phyloP scores from a whole-genome alignment of 495 filamentous ascomycete species.

The Penicillium coffeae region DNA sequence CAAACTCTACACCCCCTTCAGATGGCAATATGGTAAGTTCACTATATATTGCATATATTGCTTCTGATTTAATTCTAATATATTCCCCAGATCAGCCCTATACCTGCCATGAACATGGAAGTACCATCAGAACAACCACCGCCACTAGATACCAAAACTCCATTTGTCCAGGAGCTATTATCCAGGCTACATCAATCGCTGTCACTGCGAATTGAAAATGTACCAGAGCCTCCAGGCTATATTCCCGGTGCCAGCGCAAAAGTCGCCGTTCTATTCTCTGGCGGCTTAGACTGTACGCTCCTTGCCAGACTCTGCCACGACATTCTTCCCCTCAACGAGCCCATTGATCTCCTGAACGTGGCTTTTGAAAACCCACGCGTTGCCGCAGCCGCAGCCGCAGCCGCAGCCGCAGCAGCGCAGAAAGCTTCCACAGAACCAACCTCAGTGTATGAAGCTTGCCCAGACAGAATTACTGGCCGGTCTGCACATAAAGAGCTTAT shows the following conservation, averaged over 20 bases:
- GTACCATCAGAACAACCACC: conserved; percentile 34
- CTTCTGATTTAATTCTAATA: too few species aligned
- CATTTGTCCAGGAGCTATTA: conserved; percentile 54
- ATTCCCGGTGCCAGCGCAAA: conserved; percentile 39
- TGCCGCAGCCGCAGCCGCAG: conserved; percentile 44
- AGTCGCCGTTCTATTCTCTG: conserved; percentile 86
- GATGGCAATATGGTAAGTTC: conserved; percentile 38
- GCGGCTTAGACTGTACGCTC: conserved; percentile 88
- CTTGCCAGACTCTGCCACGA: conserved; percentile 83
- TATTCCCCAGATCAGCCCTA: conserved; percentile 48
- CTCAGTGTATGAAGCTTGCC: conserved; percentile 72
- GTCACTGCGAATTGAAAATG: conserved; percentile 57
- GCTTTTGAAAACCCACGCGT: conserved; percentile 92
- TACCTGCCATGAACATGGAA: conserved; percentile 59
- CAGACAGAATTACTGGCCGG: conserved; percentile 83
- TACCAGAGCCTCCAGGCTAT: conserved; percentile 52
- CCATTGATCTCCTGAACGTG: conserved; percentile 89
- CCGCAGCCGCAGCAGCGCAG: conserved; percentile 6
- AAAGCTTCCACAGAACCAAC: conserved; percentile 10
- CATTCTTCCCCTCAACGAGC: conserved; percentile 59
- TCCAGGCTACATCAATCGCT: conserved; percentile 62
- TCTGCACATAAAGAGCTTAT: conserved; percentile 70
- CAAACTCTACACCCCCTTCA: conserved; percentile 14
- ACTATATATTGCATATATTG: too few species aligned
- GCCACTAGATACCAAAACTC: conserved; percentile 43